These are phyloP conservation scores for Euphorbia corollata DNA, from an alignment of 441 rosid genomes.

Conservation along the genomic window DNA sequence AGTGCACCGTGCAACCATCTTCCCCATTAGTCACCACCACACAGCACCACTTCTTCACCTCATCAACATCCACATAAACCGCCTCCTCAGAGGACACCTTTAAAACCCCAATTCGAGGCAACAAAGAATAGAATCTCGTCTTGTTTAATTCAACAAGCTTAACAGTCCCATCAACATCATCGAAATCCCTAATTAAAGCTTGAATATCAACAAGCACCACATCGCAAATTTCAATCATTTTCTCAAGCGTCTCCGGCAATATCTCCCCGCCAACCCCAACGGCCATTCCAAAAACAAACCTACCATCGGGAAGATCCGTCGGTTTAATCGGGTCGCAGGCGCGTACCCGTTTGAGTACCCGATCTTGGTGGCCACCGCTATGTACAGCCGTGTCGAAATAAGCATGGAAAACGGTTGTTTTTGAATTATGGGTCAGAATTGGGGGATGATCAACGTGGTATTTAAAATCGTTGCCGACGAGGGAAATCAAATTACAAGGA, in stretches of 20 bases:
- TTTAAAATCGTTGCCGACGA: conserved; percentile 67
- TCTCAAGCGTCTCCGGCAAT: conserved; percentile 66
- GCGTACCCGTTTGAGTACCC: conserved; percentile 55
- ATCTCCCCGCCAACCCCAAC: conserved; percentile 94
- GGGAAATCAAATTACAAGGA: conserved; percentile 42
- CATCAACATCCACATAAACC: conserved; percentile 59
- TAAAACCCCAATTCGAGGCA: conserved; percentile 56
- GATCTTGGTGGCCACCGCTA: conserved; percentile 42
- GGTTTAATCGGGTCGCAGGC: conserved; percentile 61
- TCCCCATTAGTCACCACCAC: conserved; percentile 81
- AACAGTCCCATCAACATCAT: conserved; percentile 47
- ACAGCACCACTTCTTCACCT: conserved; percentile 58
- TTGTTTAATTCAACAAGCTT: conserved; percentile 46
- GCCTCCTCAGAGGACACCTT: conserved; percentile 91
- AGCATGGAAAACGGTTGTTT: conserved; percentile 72
- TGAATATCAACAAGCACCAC: conserved; percentile 70
- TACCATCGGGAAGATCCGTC: conserved; percentile 50
- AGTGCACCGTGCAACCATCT: conserved; percentile 57
- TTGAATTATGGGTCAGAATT: conserved; percentile 31
- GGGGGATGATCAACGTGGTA: conserved; percentile 39
- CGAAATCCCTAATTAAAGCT: conserved; percentile 64
- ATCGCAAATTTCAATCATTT: conserved; percentile 59
- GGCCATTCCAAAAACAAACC: conserved; percentile 71
- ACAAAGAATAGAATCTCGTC: conserved; percentile 48
- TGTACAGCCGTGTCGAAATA: conserved; percentile 41